Evolutionary conservation across 2,329 filamentous ascomycete species (phyloP), one percentile per base, ranked within the genome.

Genomic region (Colletotrichum siamense): DNA sequence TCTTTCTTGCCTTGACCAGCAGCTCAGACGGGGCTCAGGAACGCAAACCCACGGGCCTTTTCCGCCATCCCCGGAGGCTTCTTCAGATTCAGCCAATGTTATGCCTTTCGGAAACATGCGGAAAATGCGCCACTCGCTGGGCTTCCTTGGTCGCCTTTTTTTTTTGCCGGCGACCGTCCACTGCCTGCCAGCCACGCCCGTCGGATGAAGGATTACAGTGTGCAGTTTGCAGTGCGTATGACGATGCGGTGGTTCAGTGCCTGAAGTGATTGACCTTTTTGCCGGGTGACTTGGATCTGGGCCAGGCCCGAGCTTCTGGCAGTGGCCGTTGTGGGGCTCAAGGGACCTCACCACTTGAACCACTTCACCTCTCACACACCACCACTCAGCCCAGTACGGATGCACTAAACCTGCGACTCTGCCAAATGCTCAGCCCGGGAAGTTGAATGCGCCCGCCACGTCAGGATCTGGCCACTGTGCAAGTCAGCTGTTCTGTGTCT

Each of bases 241-340:
- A 64, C 32, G 62, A 36, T 49, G 63, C 34, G 18, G 34, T 66
- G 26, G 24, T 28, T 49, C 63, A 30, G 63, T 28, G 36, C 63
- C 63, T 30, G 36, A 66, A 26, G 0, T 52, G 64, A 66, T 28
- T 67, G 32, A 49, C 44, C 44, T 22, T 49, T 44, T 49, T 49
- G 44, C 44, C 44, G 44, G 44, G 44, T 22, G 44, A 49, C 44
- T 49, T 49, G 18, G 44, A 22, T 49, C 62, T 65, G 36, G 39
- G 10, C 39, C 6, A 66, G 52, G 73, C 34, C 73, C 69, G 52
- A 73, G 69, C 73, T 75, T 75, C 52, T 61, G 55, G 34, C 73
- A 75, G 69, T 75, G 69, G 10, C 68, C 72, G 69, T n/a, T 67
- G 69, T 75, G 73, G 73, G 63, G 57, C 69, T 57, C 30, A 76